Evolutionary conservation across 2,329 filamentous ascomycete genomes (phyloP).

Genomic region (Aspergillus latus): DNA sequence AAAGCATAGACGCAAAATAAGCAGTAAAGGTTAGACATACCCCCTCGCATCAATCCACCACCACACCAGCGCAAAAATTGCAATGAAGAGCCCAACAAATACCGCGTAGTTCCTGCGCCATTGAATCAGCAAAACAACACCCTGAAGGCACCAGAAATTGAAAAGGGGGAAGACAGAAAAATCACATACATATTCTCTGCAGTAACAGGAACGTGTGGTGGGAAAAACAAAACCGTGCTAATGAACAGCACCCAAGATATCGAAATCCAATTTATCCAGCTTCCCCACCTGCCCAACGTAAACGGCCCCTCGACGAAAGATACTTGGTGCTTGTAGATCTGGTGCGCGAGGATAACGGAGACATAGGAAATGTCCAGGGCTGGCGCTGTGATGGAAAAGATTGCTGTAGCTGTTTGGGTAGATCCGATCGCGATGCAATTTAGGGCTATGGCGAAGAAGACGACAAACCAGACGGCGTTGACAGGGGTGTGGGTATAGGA

Average conservation of each 20-base stretch:
- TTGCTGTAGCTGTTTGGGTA: slow-evolving; percentile 47
- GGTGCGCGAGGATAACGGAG: slow-evolving; percentile 60
- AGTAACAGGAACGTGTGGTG: slow-evolving; percentile 49
- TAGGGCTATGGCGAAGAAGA: slow-evolving; percentile 55
- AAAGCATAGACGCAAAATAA: slow-evolving; percentile 13
- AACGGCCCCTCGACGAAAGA: slow-evolving; percentile 59
- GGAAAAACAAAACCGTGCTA: slow-evolving; percentile 60
- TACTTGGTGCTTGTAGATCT: slow-evolving; percentile 53
- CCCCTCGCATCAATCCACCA: slow-evolving; percentile 46
- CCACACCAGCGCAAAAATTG: slow-evolving; percentile 51
- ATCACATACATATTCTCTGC: slow-evolving; percentile 47
- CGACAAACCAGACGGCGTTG: slow-evolving; percentile 65
- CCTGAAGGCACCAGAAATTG: not conserved
- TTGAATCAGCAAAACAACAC: not conserved
- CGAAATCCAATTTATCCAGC: slow-evolving; percentile 56
- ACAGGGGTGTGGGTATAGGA: slow-evolving; percentile 58
- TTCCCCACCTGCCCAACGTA: slow-evolving; percentile 57
- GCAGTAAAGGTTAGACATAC: slow-evolving; percentile 30
- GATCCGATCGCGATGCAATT: slow-evolving; percentile 51
- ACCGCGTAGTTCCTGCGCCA: slow-evolving; percentile 50
- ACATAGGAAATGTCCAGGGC: slow-evolving; percentile 57
- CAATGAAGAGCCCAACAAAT: slow-evolving; percentile 48
- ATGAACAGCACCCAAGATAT: slow-evolving; percentile 64
- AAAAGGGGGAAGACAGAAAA: not conserved
- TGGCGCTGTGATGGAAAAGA: slow-evolving; percentile 55